Base-by-base conservation (phyloP, 176 grass and related monocot species). In the Lolium rigidum region DNA sequence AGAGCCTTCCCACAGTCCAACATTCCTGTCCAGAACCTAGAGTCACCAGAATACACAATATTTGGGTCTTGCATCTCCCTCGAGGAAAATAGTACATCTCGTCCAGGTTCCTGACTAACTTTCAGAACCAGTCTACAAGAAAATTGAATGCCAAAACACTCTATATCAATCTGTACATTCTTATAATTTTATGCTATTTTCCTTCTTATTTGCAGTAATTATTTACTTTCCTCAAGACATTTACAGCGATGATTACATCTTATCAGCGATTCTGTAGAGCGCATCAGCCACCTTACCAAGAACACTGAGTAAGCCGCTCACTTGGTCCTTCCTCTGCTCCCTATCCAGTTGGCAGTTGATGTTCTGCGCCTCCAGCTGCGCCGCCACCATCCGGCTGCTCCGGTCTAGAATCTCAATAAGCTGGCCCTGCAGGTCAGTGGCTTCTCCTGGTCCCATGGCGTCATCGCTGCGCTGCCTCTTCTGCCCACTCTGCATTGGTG, bases 221-320 rank as follows among this genome's bases (percentile, higher is more conserved):
- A 85, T 77, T 88, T 88, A 76, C 89, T 61, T 73, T 64, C 52
- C 69, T 81, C 70, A 70, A 56, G 76, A 77, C 38, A 46, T 70
- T 35, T 62, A 68, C 44, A 88, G 24, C 13, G 63, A 78, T 4
- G 21, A 21, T 87, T 99, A 99, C 69, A 99, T 76, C 84, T 97
- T 97, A 69, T 99, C 97, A 82, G 97, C 94, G 78, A 99, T 99
- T 90, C 83, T 99, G 83, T 88, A 80, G 26, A 96, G 94, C n/a
- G 90, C 92, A 89, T 99, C 97, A 82, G 97, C 94, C 58, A 99
- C 88, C 81, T 91, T 96, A 74, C 89, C 86, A 69, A 99, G 88
- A 62, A 94, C 88, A 86, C 85, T 83, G 46, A 99, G 87, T 76
- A 99, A 84, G 90, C 87, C 87, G 56, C 81, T 81, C 13, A 86